A percentile compares a stretch with the other conserved stretches of the same genome.
Conservation (phyloP, 2,329 filamentous ascomycete genomes). For the Monilinia fructicola region DNA sequence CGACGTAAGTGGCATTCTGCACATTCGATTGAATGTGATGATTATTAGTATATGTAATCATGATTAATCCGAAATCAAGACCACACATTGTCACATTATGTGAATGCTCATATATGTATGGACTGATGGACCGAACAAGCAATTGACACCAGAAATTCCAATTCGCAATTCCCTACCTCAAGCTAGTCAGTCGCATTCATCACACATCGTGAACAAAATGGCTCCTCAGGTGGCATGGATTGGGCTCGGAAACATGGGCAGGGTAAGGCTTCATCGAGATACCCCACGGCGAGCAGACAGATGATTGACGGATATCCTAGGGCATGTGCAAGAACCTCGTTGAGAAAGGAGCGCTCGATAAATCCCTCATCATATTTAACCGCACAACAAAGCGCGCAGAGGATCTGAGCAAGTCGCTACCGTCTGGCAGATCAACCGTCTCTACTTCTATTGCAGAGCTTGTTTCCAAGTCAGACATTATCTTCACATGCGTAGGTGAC, state of each 20-base stretch:
- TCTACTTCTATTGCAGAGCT: slow-evolving; percentile 64
- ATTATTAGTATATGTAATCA: neutral
- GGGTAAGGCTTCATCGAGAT: slow-evolving; percentile 54
- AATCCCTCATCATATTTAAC: slow-evolving; percentile 78
- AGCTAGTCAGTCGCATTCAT: neutral
- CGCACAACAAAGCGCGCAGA: slow-evolving; percentile 66
- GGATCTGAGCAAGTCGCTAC: slow-evolving; percentile 62
- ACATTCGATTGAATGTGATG: neutral
- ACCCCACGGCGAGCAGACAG: slow-evolving; percentile 7
- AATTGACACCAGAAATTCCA: neutral
- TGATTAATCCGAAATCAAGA: neutral
- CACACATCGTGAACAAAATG: slow-evolving; percentile 44
- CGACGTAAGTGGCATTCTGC: neutral
- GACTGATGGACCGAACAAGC: too few species aligned
- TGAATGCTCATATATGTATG: neutral
- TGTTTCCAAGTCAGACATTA: slow-evolving; percentile 68
- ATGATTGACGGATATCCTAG: slow-evolving; percentile 25
- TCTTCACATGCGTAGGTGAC: slow-evolving; percentile 80
- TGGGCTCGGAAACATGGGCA: slow-evolving; percentile 85
- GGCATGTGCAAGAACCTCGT: slow-evolving; percentile 84
- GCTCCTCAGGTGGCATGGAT: slow-evolving; percentile 70
- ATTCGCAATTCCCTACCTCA: neutral
- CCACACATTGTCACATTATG: neutral
- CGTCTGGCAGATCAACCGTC: slow-evolving; percentile 61
- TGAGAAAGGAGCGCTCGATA: slow-evolving; percentile 69